Base-by-base conservation (phyloP, 2,329 filamentous ascomycete genomes). In the Stromatinia cepivora region DNA sequence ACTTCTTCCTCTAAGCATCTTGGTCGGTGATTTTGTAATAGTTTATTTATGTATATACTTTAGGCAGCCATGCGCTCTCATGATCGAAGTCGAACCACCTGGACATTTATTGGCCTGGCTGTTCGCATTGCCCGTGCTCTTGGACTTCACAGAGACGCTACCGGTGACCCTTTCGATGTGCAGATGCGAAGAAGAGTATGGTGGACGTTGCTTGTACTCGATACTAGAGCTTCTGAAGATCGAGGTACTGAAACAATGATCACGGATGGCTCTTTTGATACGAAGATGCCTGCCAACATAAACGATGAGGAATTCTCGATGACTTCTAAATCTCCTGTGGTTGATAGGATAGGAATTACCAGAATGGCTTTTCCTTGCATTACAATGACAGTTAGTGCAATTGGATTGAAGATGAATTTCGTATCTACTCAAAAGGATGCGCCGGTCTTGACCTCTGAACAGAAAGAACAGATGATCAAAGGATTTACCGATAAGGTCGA, bases 181-280 rank as follows among this genome's bases (percentile, higher is more conserved):
- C 83, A 86, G 71, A 83, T 85, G 79, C 81, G 84, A 42, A 81
- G 84, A 58, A 80, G 84, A 34, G 70, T 85, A 34, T 86, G 84
- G 84, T 84, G 82, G 80, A 81, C 84, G 71, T 80, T 86, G 34
- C 78, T 78, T 65, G 74, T 83, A 31, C 73, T 85, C 69, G 84
- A 86, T 75, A 77, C 81, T 52, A 80, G 82, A n/a, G 77, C 81
- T 8, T 80, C 82, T 11, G 83, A 85, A 71, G 83, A 84, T 70
- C 82, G 84, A 67, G 84, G 84, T 7, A 80, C 80, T 5, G 82
- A 84, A 70, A 79, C 81, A 17, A 78, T 79, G 39, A 80, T 85
- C 10, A 68, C 81, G 22, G 81, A 83, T 66, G 75, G 72, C 53
- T 79, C 79, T 72, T 84, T 81, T 70, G 82, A 85, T 72, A 83